Percentiles rank a stretch among this genome's conserved stretches.
Evolutionary conservation across 306 rosid species (phyloP).

Genomic region (Amphicarpaea edgeworthii): DNA sequence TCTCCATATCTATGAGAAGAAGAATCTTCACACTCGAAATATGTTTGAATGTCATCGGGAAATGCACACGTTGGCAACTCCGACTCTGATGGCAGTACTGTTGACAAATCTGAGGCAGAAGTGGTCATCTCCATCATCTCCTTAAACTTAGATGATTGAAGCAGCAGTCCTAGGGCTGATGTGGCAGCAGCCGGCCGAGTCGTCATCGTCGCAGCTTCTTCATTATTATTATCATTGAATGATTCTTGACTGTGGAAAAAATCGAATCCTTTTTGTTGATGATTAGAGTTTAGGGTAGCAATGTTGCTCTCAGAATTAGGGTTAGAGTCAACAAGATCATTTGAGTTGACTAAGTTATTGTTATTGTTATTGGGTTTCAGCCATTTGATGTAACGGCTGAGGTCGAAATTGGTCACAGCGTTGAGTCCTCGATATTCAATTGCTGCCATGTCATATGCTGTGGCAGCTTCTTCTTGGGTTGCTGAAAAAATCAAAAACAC

Average conservation of each 20-base stretch:
- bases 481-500: constrained; percentile 54
- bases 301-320: constrained; percentile 16
- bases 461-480: constrained; percentile 97
- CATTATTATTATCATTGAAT: constrained; percentile 1
- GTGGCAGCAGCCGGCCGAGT: constrained; percentile 48
- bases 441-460: constrained; percentile 97
- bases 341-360: not conserved
- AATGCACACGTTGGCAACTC: constrained; percentile 55
- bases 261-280: constrained; percentile 44
- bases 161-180: constrained; percentile 74
- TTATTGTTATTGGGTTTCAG: constrained; percentile 64
- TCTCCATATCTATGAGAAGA: constrained; percentile 49
- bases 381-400: constrained; percentile 84
- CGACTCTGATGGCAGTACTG: constrained; percentile 26
- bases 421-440: constrained; percentile 93
- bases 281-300: constrained; percentile 43
- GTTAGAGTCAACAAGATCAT: constrained; percentile 11
- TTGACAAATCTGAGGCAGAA: constrained; percentile 37
- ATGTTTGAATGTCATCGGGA: constrained; percentile 85
- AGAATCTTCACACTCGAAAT: constrained; percentile 75
- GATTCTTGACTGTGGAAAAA: constrained; percentile 38
- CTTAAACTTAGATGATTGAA: constrained; percentile 80
- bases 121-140: constrained; percentile 84
- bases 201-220: constrained; percentile 12
- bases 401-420: constrained; percentile 92